A percentile compares a stretch with the other conserved stretches of the same genome.
Evolutionary conservation across 2,329 filamentous ascomycete genomes (phyloP).

Genomic region (Neurospora sp.): DNA sequence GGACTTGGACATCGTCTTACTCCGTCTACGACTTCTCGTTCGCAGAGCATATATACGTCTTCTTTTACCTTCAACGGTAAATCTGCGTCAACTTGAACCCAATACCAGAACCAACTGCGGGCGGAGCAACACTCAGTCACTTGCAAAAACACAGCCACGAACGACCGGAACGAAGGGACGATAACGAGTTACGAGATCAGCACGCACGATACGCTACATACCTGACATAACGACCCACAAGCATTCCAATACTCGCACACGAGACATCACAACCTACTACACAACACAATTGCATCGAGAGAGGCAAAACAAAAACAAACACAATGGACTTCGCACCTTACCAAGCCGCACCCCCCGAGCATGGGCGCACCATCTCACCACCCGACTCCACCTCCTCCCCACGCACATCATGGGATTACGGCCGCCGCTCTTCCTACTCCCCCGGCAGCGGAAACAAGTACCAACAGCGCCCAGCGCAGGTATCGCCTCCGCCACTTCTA

Average conservation of each 20-base stretch:
- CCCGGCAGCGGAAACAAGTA: conserved; percentile 20
- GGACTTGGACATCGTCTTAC: not conserved
- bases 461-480: conserved; percentile 27
- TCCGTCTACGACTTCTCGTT: not conserved
- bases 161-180: not conserved
- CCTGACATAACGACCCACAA: not conserved
- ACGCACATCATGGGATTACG: conserved; percentile 48
- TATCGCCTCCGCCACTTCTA: conserved; percentile 36
- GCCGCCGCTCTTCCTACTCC: conserved; percentile 43
- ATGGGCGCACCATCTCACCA: conserved; percentile 70
- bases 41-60: not conserved
- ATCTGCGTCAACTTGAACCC: not conserved
- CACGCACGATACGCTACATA: not conserved
- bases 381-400: conserved; percentile 41
- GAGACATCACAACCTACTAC: not conserved
- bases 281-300: not conserved
- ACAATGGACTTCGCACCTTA: conserved; percentile 93
- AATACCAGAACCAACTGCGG: not conserved
- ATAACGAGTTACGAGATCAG: not conserved
- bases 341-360: conserved; percentile 84
- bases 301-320: conserved; percentile 2
- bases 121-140: not conserved
- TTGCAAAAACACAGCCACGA: not conserved
- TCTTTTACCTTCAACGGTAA: not conserved
- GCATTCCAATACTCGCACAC: not conserved